Base-by-base conservation (phyloP, 441 rosid species). In the Mallotus repandus region DNA sequence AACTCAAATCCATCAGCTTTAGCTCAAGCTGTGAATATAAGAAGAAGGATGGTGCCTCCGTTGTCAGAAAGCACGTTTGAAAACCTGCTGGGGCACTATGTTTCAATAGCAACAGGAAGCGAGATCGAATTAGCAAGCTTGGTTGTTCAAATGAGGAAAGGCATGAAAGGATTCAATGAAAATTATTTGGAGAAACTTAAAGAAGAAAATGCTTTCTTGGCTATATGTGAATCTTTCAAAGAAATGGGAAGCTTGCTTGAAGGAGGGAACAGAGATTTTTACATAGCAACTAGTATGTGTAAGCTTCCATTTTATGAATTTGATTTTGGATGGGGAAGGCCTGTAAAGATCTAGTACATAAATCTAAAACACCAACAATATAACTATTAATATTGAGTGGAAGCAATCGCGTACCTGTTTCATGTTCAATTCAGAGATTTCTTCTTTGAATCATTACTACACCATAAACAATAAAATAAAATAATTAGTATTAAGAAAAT, bases 251-350 rank as follows among this genome's bases (percentile, higher is more conserved):
- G 25, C 15, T 18, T 72, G 59, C 57, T 66, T 21, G 15, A 48
- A 46, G 70, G 49, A 29, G 70, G 67, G 0, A 67, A 78, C 0
- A 15, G 59, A 12, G 84, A 77, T 14, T 15, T 69, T 11, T 86
- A 75, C 19, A 12, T 32, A 12, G 66, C 58, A 66, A 68, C 70
- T 7, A 77, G 76, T 52, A 63, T 71, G 77, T 76, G 86, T 29
- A 73, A 62, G 16, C 46, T 72, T 4, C 72, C 71, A 5, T 65
- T 83, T 0, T 84, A 86, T 16, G 86, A 70, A 0, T 57, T 74
- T 2, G 84, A 84, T 76, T 80, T 86, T 4, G 86, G 87, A 19
- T 79, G 78, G 80, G 89, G 86, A 25, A 82, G 65, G 63, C 88
- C 85, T 0, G 19, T n/a, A n/a, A n/a, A n/a, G n/a, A n/a, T n/a